phyloP scores from a whole-genome alignment of 352 stramenopile genomes.

The Globisporangium okanoganense region DNA sequence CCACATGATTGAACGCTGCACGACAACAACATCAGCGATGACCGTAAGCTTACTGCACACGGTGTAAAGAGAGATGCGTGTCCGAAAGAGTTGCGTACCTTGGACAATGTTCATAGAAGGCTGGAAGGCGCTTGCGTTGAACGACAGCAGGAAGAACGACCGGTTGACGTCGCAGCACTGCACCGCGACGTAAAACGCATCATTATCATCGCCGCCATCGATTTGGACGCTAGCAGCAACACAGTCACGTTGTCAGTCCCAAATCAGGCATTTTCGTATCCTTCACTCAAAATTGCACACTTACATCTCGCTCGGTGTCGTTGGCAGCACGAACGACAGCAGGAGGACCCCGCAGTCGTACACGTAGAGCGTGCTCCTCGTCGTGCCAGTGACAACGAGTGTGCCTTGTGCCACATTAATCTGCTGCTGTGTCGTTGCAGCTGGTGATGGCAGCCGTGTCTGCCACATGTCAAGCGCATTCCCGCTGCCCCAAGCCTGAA shows the following conservation, averaged over 20 bases:
- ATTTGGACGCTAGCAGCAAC: slow-evolving; percentile 21
- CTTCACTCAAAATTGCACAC: slow-evolving; percentile 4
- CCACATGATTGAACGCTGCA: slow-evolving; percentile 49
- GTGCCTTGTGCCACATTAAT: slow-evolving; percentile 20
- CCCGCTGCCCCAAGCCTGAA: neutral
- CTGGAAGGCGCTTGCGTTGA: slow-evolving; percentile 27
- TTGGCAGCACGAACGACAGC: slow-evolving; percentile 39
- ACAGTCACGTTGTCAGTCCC: slow-evolving; percentile 3
- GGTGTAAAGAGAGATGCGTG: neutral
- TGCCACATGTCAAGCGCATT: neutral
- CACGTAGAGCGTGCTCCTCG: slow-evolving; percentile 40
- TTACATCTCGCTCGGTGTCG: slow-evolving; percentile 42
- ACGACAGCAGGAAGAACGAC: slow-evolving; percentile 49
- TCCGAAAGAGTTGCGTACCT: slow-evolving; percentile 22
- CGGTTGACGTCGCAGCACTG: slow-evolving; percentile 37
- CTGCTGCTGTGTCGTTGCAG: neutral
- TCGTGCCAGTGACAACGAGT: slow-evolving; percentile 42
- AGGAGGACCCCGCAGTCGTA: slow-evolving; percentile 40
- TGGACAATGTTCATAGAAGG: slow-evolving; percentile 39
- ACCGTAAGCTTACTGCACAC: neutral
- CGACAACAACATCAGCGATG: neutral
- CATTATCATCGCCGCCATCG: neutral
- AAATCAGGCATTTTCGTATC: neutral
- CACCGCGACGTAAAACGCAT: slow-evolving; percentile 24
- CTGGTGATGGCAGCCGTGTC: neutral